These are phyloP conservation scores for Hypomyces rosellus DNA, from an alignment of 2,329 filamentous ascomycete species.

Conservation along the genomic window DNA sequence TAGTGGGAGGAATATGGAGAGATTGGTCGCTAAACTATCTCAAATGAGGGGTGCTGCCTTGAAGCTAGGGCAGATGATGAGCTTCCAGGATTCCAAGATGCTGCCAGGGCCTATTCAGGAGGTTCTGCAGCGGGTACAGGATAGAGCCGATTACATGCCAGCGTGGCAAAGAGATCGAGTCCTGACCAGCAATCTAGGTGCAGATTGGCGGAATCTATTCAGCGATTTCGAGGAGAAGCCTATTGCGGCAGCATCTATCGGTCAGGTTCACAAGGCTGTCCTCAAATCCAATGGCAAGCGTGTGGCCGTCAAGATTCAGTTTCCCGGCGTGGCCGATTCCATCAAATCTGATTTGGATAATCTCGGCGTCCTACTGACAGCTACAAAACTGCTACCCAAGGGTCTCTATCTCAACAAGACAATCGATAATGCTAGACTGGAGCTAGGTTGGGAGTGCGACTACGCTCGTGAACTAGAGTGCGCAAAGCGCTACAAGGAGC, in stretches of 20 bases:
- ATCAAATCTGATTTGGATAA: conserved; percentile 97
- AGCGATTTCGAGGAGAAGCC: conserved; percentile 81
- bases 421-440: conserved; percentile 86
- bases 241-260: conserved; percentile 92
- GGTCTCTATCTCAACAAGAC: conserved; percentile 95
- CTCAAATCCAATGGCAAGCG: conserved; percentile 66
- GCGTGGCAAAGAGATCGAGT: conserved; percentile 86
- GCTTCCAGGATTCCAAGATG: conserved; percentile 95
- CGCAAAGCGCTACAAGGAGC: conserved; percentile 65
- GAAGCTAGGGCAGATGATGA: conserved; percentile 97
- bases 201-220: conserved; percentile 80
- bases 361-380: conserved; percentile 80
- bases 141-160: conserved; percentile 97
- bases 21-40: conserved; percentile 85
- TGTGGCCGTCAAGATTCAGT: conserved; percentile 96
- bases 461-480: conserved; percentile 84
- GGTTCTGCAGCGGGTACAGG: conserved; percentile 89
- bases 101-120: conserved; percentile 80
- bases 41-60: conserved; percentile 96
- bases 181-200: conserved; percentile 68
- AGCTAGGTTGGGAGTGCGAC: conserved; percentile 96
- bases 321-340: conserved; percentile 89
- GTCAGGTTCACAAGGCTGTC: conserved; percentile 84
- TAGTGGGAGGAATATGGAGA: conserved; percentile 84
- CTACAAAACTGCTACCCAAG: conserved; percentile 81